A percentile compares a stretch with the other conserved stretches of the same genome.
Conservation (phyloP, 208 protist genomes). For the Tetramitus jugosus region DNA sequence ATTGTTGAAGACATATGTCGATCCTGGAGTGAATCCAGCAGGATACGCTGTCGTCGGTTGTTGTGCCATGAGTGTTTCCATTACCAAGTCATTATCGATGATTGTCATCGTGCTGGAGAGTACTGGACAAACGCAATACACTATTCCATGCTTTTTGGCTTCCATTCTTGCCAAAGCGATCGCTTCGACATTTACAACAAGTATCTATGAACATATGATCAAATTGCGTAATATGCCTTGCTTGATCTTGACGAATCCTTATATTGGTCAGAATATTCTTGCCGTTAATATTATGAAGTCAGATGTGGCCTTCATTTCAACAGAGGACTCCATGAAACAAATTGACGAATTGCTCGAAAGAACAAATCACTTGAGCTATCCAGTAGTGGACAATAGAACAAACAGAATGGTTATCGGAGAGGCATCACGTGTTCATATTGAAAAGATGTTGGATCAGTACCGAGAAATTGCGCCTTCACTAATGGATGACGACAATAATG, state of each 20-base stretch:
- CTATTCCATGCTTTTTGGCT: neutral
- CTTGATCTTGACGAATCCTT: neutral
- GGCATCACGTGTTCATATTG: neutral
- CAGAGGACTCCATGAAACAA: neutral
- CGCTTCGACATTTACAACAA: neutral
- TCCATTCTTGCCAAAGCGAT: neutral
- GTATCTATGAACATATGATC: neutral
- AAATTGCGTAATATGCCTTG: neutral
- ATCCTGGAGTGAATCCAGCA: neutral
- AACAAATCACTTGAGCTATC: neutral
- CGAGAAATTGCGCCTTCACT: neutral
- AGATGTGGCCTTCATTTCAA: neutral
- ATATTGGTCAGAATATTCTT: neutral
- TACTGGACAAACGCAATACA: neutral
- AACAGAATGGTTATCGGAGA: neutral
- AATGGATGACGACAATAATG: too few relatives aligned
- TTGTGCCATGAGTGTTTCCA: neutral
- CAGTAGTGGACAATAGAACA: neutral
- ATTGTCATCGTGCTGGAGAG: neutral
- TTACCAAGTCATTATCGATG: conserved; percentile 2
- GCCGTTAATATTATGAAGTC: conserved; percentile 1
- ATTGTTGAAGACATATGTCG: neutral
- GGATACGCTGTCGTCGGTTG: conserved; percentile 2
- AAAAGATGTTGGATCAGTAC: neutral
- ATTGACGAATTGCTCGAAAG: neutral